A percentile compares a stretch with the other conserved stretches of the same genome.
These are phyloP conservation scores for Botrytis pseudocinerea DNA, from an alignment of 2,329 filamentous ascomycete genomes.

Conservation along the genomic window DNA sequence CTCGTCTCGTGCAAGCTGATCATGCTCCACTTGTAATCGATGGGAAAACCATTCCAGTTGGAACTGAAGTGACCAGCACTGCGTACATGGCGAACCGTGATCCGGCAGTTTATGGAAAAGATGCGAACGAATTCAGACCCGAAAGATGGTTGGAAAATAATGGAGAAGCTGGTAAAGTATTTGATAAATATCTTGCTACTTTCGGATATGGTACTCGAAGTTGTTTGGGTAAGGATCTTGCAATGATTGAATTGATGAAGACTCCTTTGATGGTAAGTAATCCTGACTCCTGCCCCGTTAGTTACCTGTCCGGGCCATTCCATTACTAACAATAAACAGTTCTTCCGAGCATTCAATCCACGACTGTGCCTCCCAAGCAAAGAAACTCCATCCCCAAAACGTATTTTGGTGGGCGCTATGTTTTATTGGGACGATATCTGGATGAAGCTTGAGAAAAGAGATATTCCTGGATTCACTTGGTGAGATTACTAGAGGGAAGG, in stretches of 20 bases:
- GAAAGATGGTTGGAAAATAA: conserved; percentile 21
- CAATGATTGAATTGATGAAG: conserved; percentile 20
- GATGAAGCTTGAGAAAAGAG: conserved; percentile 18
- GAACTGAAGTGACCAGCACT: conserved; percentile 18
- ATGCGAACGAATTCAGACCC: conserved; percentile 19
- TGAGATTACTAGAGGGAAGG: background rate
- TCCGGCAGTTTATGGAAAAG: conserved; percentile 15
- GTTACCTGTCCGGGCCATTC: background rate
- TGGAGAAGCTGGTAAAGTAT: conserved; percentile 13
- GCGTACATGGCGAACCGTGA: conserved; percentile 21
- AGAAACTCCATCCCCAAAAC: conserved; percentile 16
- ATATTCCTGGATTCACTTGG: conserved; percentile 10
- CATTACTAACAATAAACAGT: background rate
- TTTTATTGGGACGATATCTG: conserved; percentile 21
- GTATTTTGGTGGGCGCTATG: conserved; percentile 20
- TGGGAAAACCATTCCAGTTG: conserved; percentile 16
- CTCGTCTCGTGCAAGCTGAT: conserved; percentile 13
- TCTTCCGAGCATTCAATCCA: conserved; percentile 21
- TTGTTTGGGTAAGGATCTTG: conserved; percentile 22
- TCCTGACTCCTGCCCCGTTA: background rate
- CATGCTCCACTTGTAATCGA: conserved; percentile 15
- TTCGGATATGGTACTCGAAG: conserved; percentile 21
- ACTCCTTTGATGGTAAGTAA: conserved; percentile 19
- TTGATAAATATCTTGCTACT: conserved; percentile 22
- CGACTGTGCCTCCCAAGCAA: conserved; percentile 11